Percentiles rank a stretch among this genome's conserved stretches.
Evolutionary conservation across 2,329 filamentous ascomycete species (phyloP).

Genomic region (Penicillium hordei): DNA sequence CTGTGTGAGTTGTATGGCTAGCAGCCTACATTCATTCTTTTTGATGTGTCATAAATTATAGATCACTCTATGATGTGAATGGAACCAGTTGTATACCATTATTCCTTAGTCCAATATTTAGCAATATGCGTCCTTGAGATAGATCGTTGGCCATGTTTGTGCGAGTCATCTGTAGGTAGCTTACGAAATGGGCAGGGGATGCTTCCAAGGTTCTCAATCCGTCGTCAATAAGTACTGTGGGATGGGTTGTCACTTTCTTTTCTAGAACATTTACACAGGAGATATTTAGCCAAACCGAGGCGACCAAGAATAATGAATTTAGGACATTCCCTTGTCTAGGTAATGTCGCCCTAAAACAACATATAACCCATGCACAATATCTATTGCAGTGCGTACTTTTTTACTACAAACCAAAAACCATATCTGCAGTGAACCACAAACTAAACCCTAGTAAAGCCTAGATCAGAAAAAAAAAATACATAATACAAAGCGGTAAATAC

Average conservation of each 20-base stretch:
- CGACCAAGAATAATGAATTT: background rate
- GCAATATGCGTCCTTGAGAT: no score
- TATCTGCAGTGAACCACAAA: slow-evolving; percentile 18
- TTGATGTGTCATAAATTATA: no score
- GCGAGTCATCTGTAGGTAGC: no score
- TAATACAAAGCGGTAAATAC: slow-evolving; percentile 20
- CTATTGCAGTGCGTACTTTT: slow-evolving; percentile 14
- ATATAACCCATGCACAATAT: slow-evolving; percentile 5
- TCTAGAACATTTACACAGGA: background rate
- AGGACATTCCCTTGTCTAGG: background rate
- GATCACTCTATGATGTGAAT: no score
- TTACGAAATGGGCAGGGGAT: no score
- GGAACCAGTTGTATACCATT: no score
- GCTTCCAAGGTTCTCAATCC: background rate
- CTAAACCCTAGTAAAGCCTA: slow-evolving; percentile 1
- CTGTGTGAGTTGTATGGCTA: no score
- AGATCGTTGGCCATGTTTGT: no score
- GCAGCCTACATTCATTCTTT: no score
- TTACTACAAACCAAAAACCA: slow-evolving; percentile 1
- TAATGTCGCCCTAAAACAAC: background rate
- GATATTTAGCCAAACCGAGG: background rate
- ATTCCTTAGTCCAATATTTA: no score
- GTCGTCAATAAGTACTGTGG: background rate
- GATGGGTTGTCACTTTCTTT: background rate
- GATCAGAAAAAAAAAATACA: slow-evolving; percentile 12